Conservation (phyloP, 768 basidiomycete genomes). For the Tephrocybe sp. region DNA sequence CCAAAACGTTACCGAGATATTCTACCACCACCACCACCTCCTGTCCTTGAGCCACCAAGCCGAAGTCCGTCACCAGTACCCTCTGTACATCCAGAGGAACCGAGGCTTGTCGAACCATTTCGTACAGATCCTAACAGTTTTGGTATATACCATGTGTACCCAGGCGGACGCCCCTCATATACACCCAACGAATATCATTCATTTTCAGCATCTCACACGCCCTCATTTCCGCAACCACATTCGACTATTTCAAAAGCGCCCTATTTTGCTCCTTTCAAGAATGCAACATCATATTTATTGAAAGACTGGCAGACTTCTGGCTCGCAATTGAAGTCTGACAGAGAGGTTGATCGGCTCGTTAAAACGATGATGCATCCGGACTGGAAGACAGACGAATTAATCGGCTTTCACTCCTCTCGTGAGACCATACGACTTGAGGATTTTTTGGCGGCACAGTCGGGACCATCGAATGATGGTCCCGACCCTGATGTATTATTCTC, state of each 20-base stretch:
- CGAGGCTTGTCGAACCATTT: not conserved
- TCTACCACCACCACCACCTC: slow-evolving; percentile 2
- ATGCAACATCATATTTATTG: slow-evolving; percentile 18
- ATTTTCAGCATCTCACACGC: not conserved
- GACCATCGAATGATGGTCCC: too few relatives aligned
- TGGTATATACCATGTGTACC: slow-evolving; percentile 6
- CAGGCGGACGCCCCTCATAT: not conserved
- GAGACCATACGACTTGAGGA: slow-evolving; percentile 19
- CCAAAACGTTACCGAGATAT: not conserved
- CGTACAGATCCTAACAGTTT: not conserved
- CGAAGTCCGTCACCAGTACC: not conserved
- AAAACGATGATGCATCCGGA: slow-evolving; percentile 24
- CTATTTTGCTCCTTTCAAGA: slow-evolving; percentile 19
- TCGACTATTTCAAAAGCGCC: not conserved
- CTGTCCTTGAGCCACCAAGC: not conserved
- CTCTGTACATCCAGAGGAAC: not conserved
- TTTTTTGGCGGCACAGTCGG: too few relatives aligned
- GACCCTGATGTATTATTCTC: not conserved
- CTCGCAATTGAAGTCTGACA: slow-evolving; percentile 18
- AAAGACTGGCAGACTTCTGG: slow-evolving; percentile 23
- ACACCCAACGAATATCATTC: slow-evolving; percentile 6
- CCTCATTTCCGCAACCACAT: not conserved
- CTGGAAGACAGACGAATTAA: slow-evolving; percentile 20
- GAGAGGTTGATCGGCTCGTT: slow-evolving; percentile 21
- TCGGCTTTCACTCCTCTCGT: slow-evolving; percentile 15